Evolutionary conservation across 179 eudicot genomes (phyloP).

Genomic region (Spinacia oleracea): DNA sequence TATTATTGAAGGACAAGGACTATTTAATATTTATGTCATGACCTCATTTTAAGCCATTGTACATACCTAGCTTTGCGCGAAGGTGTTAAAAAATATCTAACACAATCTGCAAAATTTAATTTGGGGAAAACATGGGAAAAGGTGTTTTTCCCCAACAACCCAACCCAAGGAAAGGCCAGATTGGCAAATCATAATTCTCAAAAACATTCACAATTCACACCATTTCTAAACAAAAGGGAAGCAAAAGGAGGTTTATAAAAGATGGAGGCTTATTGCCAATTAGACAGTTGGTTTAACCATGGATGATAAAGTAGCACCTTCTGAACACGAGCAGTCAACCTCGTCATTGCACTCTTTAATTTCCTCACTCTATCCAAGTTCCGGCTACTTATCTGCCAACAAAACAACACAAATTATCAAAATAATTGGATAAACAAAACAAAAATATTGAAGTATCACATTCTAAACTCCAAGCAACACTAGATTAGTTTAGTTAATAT

Average conservation of each 20-base stretch:
- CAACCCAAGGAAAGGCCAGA: neutral
- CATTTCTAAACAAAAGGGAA: neutral
- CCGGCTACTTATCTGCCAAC: slow-evolving; percentile 79
- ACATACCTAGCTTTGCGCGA: no score
- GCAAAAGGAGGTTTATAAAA: neutral
- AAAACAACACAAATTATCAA: neutral
- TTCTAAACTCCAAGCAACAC: neutral
- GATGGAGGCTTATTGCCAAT: neutral
- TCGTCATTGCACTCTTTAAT: slow-evolving; percentile 92
- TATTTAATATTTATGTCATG: no score
- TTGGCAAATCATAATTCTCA: neutral
- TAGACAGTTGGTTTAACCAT: neutral
- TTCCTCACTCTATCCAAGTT: slow-evolving; percentile 92
- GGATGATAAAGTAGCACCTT: slow-evolving; percentile 48
- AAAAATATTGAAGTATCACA: neutral
- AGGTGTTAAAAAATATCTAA: no score
- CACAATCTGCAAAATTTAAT: neutral
- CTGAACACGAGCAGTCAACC: slow-evolving; percentile 94
- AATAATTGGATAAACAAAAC: neutral
- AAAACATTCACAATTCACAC: neutral
- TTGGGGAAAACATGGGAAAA: neutral
- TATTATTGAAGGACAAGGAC: no score
- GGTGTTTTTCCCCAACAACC: neutral
- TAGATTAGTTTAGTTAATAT: no score
- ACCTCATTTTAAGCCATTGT: no score